Evolutionary conservation across 208 protist genomes (phyloP), one percentile per base, ranked within the genome.

Genomic region (Trypanosoma conorhini): DNA sequence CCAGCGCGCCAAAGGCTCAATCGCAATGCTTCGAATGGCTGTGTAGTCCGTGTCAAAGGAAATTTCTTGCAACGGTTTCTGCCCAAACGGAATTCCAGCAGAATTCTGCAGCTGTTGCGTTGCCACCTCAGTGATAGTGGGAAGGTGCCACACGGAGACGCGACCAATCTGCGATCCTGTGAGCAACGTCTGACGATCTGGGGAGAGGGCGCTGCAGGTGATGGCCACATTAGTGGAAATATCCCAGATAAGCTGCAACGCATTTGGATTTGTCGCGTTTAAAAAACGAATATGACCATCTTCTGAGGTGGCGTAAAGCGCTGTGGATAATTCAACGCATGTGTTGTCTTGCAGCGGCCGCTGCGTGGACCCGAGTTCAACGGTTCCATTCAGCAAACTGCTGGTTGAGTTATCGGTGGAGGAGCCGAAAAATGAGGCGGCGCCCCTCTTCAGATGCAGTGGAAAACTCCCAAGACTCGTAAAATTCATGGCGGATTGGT

Each of bases 251-350:
- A 93, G 51, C 21, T 76, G 71, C 73, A 96, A 69, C 48, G 83
- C 78, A 21, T 63, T 80, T 5, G 75, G 46, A 26, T 77, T 81
- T 35, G 75, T 64, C 0, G 77, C 71, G 66, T 92, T 86, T 70
- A 96, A 92, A 66, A 96, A 92, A 31, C 87, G 88, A 22, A 96
- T 81, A 70, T 92, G 86, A 3, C 90, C 90, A 62, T 96, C 90
- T 40, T 96, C 90, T 40, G 86, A 92, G 7, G 87, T 93, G 2
- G 90, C 86, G 68, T 82, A 92, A 22, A 92, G 55, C 10, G 86
- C 66, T 0, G 58, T 62, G 0, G 60, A 26, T 28, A 70, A 28
- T 38, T 66, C 72, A 22, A 57, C 52, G 15, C 70, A 38, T 3
- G 21, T 5, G 17, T 7, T 67, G 1, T 61, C 74, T 7, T 21